phyloP scores from a whole-genome alignment of 192 early-diverging fungal genomes.

The Umbelopsis vinacea region DNA sequence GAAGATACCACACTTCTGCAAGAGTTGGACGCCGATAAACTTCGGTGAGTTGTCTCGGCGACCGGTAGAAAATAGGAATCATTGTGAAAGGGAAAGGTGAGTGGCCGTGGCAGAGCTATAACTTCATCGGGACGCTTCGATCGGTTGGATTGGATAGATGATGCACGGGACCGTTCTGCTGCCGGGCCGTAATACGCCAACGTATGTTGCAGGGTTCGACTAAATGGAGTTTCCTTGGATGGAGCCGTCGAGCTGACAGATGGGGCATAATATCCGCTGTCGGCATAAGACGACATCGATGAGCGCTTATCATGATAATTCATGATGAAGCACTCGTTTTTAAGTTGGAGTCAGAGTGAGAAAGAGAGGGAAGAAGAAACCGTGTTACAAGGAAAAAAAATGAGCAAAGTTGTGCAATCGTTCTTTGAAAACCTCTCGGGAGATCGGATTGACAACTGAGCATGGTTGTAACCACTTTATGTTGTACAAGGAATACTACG shows the following conservation, averaged over 20 bases:
- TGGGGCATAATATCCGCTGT: constrained; percentile 39
- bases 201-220: not conserved
- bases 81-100: constrained; percentile 47
- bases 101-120: constrained; percentile 37
- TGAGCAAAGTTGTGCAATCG: not conserved
- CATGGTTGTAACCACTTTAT: constrained; percentile 13
- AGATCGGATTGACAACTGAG: constrained; percentile 10
- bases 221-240: not conserved
- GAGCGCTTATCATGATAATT: constrained; percentile 16
- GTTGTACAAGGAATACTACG: constrained; percentile 2
- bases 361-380: not conserved
- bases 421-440: constrained; percentile 6
- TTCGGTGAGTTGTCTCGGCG: constrained; percentile 25
- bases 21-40: not conserved
- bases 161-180: constrained; percentile 16
- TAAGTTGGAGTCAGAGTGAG: not conserved
- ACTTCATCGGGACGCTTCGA: constrained; percentile 30
- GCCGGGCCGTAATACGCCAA: constrained; percentile 8
- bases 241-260: constrained; percentile 25
- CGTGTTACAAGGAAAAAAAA: not conserved
- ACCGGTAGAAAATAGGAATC: constrained; percentile 43
- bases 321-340: not conserved
- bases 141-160: not conserved
- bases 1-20: not conserved
- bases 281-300: constrained; percentile 32